These are phyloP conservation scores for Huntiella omanensis DNA, from an alignment of 2,329 filamentous ascomycete genomes.

Conservation along the genomic window DNA sequence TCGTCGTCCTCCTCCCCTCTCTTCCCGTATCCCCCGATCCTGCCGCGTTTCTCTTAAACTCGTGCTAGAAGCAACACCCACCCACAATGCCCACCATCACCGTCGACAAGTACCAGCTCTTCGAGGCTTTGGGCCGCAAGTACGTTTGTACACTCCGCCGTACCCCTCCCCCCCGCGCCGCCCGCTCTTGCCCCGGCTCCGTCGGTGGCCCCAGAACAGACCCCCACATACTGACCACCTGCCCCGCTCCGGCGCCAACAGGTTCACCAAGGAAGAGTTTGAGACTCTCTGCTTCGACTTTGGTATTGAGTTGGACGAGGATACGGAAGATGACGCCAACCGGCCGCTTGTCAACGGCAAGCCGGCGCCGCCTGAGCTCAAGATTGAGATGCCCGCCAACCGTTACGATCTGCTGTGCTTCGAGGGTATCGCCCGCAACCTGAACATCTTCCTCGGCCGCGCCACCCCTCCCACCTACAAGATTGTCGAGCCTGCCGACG, in stretches of 20 bases:
- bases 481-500: slow-evolving; percentile 51
- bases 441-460: slow-evolving; percentile 82
- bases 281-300: slow-evolving; percentile 98
- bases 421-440: slow-evolving; percentile 86
- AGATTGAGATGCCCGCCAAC: slow-evolving; percentile 96
- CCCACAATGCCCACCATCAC: slow-evolving; percentile 78
- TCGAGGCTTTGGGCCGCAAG: slow-evolving; percentile 77
- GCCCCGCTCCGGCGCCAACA: slow-evolving; percentile 18
- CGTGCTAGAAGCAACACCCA: slow-evolving; percentile 6
- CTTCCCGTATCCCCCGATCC: background rate
- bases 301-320: slow-evolving; percentile 93
- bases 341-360: slow-evolving; percentile 57
- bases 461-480: slow-evolving; percentile 60
- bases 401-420: slow-evolving; percentile 91
- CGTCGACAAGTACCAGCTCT: slow-evolving; percentile 91
- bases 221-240: slow-evolving; percentile 6
- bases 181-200: background rate
- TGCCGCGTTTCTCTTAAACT: background rate
- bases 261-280: slow-evolving; percentile 83
- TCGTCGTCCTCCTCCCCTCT: background rate
- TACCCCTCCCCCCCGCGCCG: too few relatives aligned
- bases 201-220: background rate
- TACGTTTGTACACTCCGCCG: slow-evolving; percentile 22
- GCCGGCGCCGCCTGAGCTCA: slow-evolving; percentile 78
- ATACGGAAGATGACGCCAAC: slow-evolving; percentile 54